phyloP scores from a whole-genome alignment of 257 asterid species.

The Coffea eugenioides region DNA sequence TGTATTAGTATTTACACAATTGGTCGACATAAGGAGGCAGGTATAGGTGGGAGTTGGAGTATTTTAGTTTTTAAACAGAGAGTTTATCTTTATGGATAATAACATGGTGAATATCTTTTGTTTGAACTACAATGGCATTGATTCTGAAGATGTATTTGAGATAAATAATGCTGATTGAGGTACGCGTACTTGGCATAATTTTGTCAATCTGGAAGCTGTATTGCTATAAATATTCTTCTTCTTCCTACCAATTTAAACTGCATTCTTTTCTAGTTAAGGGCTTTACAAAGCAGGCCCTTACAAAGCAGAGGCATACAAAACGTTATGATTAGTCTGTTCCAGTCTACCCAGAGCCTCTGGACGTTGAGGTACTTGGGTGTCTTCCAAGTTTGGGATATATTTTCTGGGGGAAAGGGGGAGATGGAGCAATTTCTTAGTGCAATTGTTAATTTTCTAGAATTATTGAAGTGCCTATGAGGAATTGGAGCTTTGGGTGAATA shows the following conservation, averaged over 20 bases:
- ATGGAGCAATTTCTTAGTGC: neutral
- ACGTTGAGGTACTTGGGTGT: neutral
- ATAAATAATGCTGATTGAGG: neutral
- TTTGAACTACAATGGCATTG: neutral
- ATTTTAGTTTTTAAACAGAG: neutral
- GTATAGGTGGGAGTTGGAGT: too few relatives aligned
- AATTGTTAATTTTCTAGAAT: neutral
- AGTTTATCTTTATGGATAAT: neutral
- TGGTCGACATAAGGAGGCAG: neutral
- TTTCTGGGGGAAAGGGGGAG: too few relatives aligned
- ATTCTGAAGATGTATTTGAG: neutral
- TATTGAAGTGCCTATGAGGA: neutral
- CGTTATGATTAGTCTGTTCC: too few relatives aligned
- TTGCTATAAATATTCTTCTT: neutral
- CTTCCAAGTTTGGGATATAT: neutral
- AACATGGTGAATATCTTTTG: neutral
- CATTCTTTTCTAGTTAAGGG: neutral
- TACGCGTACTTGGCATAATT: neutral
- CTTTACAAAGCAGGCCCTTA: neutral
- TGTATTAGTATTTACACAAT: neutral
- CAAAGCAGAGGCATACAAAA: neutral
- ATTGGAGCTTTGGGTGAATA: neutral
- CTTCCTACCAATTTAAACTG: neutral
- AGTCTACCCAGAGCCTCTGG: too few relatives aligned
- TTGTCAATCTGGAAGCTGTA: neutral